Evolutionary conservation across 352 stramenopile genomes (phyloP).

Genomic region (Pythium aphanidermatum): DNA sequence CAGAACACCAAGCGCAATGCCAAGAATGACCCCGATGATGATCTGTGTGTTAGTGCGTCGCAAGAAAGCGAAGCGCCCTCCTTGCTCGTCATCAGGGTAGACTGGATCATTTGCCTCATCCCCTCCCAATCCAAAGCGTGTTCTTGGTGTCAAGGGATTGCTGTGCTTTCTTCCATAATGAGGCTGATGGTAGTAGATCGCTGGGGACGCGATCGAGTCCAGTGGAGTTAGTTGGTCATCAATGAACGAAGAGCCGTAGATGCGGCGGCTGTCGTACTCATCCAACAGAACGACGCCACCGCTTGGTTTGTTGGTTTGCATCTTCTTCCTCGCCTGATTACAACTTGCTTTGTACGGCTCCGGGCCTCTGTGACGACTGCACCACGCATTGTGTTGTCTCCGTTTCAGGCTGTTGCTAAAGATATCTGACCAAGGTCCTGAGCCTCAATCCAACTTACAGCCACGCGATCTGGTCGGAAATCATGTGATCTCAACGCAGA

Average conservation of each 20-base stretch:
- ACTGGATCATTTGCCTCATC: no score
- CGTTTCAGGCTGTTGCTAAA: no score
- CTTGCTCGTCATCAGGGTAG: conserved; percentile 16
- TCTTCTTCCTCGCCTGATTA: no score
- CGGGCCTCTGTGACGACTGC: no score
- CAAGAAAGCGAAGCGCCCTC: conserved; percentile 15
- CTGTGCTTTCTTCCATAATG: conserved; percentile 18
- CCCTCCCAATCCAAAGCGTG: no score
- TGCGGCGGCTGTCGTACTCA: conserved; percentile 12
- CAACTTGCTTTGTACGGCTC: no score
- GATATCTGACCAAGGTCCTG: no score
- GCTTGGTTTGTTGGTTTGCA: no score
- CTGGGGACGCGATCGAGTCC: conserved; percentile 32
- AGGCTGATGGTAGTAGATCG: conserved; percentile 30
- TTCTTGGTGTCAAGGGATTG: conserved; percentile 2
- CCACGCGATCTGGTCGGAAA: no score
- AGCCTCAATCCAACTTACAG: no score
- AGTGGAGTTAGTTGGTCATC: conserved; percentile 26
- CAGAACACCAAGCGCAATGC: conserved; percentile 18
- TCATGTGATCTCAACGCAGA: no score
- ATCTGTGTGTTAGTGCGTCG: conserved; percentile 23
- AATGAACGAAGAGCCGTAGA: conserved; percentile 11
- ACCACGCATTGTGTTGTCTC: no score
- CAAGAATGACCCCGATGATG: conserved; percentile 22
- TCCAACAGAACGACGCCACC: conserved; percentile 25